A percentile compares a stretch with the other conserved stretches of the same genome.
Evolutionary conservation across 192 early-diverging fungal genomes (phyloP).

Genomic region (Polychytrium aggregatum): DNA sequence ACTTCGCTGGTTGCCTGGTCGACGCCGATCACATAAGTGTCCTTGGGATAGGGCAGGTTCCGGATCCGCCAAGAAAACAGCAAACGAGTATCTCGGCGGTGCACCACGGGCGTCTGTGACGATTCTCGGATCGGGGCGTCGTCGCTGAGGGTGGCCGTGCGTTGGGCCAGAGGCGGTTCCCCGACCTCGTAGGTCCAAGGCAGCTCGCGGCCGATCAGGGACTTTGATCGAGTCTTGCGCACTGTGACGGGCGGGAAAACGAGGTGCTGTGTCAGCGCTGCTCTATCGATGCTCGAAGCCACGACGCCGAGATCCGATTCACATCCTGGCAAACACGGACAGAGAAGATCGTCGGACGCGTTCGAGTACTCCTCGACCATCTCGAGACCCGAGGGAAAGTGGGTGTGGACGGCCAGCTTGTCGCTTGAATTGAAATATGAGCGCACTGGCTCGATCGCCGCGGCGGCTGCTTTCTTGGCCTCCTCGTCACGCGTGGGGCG

Average conservation of each 20-base stretch:
- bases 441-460: too few relatives aligned
- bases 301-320: too few relatives aligned
- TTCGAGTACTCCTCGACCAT: conserved; percentile 13
- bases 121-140: conserved; percentile 4
- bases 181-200: conserved; percentile 12
- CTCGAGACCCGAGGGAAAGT: conserved; percentile 2
- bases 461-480: too few relatives aligned
- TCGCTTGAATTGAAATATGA: too few relatives aligned
- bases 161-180: conserved; percentile 1
- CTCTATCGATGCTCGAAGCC: too few relatives aligned
- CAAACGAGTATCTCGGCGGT: conserved; percentile 7
- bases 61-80: conserved; percentile 18
- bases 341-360: conserved; percentile 3
- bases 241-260: too few relatives aligned
- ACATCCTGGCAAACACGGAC: too few relatives aligned
- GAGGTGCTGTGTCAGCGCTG: too few relatives aligned
- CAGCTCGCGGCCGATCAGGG: conserved; percentile 2
- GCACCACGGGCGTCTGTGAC: conserved; percentile 1
- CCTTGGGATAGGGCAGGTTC: conserved; percentile 12
- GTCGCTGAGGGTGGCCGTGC: not conserved
- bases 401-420: too few relatives aligned
- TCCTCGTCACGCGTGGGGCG: too few relatives aligned
- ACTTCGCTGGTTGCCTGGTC: conserved; percentile 4
- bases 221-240: conserved; percentile 5
- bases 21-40: conserved; percentile 4